Percentiles rank a stretch among this genome's conserved stretches.
These are phyloP conservation scores for Chaetomium cochliodes DNA, from an alignment of 495 filamentous ascomycete genomes.

Conservation along the genomic window DNA sequence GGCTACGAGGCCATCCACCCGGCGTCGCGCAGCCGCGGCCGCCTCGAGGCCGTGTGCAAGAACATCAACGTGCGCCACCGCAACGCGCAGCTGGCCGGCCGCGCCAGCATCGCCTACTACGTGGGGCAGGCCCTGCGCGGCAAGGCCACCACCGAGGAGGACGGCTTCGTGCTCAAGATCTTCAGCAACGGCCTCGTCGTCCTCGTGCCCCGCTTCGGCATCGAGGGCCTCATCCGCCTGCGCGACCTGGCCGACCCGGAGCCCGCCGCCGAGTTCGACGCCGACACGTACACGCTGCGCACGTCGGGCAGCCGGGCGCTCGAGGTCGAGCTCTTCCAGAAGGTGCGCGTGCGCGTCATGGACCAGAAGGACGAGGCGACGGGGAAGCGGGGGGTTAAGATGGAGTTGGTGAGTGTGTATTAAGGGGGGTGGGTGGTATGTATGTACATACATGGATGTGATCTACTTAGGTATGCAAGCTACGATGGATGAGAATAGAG, in stretches of 20 bases:
- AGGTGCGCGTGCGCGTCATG: constrained; percentile 80
- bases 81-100: constrained; percentile 92
- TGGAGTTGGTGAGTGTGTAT: constrained; percentile 56
- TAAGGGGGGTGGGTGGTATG: constrained; percentile 2
- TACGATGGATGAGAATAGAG: too few relatives aligned
- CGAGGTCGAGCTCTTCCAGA: constrained; percentile 80
- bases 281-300: constrained; percentile 73
- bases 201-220: constrained; percentile 91
- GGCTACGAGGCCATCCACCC: constrained; percentile 81
- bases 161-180: constrained; percentile 93
- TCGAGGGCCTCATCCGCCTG: constrained; percentile 84
- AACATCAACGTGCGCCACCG: constrained; percentile 98
- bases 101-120: constrained; percentile 93
- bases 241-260: constrained; percentile 76
- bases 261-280: constrained; percentile 75
- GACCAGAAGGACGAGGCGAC: constrained; percentile 91
- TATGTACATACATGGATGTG: too few relatives aligned
- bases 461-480: too few relatives aligned
- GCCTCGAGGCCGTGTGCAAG: constrained; percentile 89
- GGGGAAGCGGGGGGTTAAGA: constrained; percentile 84
- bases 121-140: constrained; percentile 94
- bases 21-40: constrained; percentile 70
- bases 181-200: constrained; percentile 97
- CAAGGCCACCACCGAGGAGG: constrained; percentile 68
- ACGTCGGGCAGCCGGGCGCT: constrained; percentile 55